Conservation (phyloP, 2,329 filamentous ascomycete genomes). For the Phialemonium atrogriseum region DNA sequence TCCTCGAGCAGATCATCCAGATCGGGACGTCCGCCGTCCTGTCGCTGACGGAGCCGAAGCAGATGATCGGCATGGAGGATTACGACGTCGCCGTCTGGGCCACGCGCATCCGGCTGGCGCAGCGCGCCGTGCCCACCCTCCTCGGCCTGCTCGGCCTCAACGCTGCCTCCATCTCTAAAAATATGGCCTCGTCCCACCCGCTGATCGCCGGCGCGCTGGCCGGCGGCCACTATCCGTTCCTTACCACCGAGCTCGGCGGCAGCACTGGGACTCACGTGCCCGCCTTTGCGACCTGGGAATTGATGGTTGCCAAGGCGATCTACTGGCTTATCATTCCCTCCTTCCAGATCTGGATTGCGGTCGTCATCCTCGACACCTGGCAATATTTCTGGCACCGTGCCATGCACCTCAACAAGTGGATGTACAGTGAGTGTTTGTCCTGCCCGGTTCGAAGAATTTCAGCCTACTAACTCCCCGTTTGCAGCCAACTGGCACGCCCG, state of each 20-base stretch:
- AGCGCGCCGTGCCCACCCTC: conserved; percentile 66
- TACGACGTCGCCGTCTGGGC: conserved; percentile 91
- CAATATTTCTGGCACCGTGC: conserved; percentile 94
- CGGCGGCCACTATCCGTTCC: conserved; percentile 72
- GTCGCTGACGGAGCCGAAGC: conserved; percentile 62
- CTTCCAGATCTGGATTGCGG: conserved; percentile 67
- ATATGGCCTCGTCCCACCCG: conserved; percentile 61
- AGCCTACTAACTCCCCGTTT: too few species aligned
- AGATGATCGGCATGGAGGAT: conserved; percentile 68
- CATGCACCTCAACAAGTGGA: conserved; percentile 97
- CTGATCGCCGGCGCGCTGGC: conserved; percentile 66
- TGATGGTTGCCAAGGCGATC: conserved; percentile 62
- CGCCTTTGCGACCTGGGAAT: conserved; percentile 78
- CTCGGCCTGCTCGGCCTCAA: conserved; percentile 70
- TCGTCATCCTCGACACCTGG: conserved; percentile 85
- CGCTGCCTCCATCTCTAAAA: conserved; percentile 65
- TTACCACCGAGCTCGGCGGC: conserved; percentile 50
- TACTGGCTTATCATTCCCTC: conserved; percentile 73
- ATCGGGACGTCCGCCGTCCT: conserved; percentile 61
- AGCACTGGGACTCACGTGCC: conserved; percentile 47
- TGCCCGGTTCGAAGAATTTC: conserved; percentile 9
- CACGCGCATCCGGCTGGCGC: conserved; percentile 67
- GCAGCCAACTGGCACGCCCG: conserved; percentile 83
- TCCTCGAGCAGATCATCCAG: conserved; percentile 88
- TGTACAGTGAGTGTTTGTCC: conserved; percentile 65